Base-by-base conservation (phyloP, 257 asterid genomes). In the Solanum acaule region DNA sequence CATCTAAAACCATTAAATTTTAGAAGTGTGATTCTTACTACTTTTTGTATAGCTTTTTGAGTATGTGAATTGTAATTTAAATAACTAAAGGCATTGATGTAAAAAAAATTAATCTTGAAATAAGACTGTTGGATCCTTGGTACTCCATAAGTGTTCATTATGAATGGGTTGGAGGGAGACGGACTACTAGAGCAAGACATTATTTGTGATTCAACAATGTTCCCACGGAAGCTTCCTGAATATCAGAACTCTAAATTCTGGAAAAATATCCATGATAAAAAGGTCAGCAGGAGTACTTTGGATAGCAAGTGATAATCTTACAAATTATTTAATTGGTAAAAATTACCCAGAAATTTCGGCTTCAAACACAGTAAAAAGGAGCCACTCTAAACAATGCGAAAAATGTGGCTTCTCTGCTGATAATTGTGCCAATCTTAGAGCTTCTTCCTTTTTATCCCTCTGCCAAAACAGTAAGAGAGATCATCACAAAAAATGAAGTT, bases 391-490 rank as follows among this genome's bases (percentile, higher is more conserved):
- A 92, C 98, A 97, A 92, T 96, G 98, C 75, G 99, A 95, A 93
- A 97, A 97, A 92, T 97, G 99, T 85, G 99, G 99, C 94, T 97
- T 97, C 98, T 95, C 99, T 46, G 97, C 98, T 49, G 99, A 96
- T 89, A 96, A 88, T 56, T 91, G 96, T 65, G 99, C 99, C 90
- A 96, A 89, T 88, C 98, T 95, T 88, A 97, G 92, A 88, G 99
- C 99, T 94, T 97, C 98, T 93, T 95, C 98, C 88, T 94, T 94
- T 91, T 97, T 97, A 93, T 94, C 95, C 92, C 98, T 93, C 99
- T 97, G 95, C 91, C 89, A 88, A 91, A 88, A 88, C 85, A 90
- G 88, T 90, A 88, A 84, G 49, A 14, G 86, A 75, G 85, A 31
- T 31, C 71, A 52, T 90, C 73, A 25, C n/a, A 61, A 79, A 67